Evolutionary conservation across 1,284 basidiomycete genomes (phyloP).

Genomic region (Fomitopsis pinicola): DNA sequence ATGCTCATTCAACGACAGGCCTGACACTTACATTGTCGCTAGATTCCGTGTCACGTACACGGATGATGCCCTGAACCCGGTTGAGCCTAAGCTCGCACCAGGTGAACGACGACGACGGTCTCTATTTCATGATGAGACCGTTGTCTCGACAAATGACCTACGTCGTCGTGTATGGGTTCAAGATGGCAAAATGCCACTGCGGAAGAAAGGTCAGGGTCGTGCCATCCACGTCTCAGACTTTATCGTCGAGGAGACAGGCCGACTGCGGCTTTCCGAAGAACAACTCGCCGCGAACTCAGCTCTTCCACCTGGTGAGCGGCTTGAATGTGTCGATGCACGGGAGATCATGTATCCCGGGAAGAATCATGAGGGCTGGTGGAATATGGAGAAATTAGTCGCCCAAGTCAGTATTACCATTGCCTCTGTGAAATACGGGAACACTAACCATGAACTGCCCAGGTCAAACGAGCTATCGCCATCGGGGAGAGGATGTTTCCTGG

Average conservation of each 20-base stretch:
- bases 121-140: constrained; percentile 35
- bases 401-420: too few species aligned
- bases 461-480: constrained; percentile 13
- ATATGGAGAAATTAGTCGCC: constrained; percentile 32
- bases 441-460: too few species aligned
- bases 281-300: too few species aligned
- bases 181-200: constrained; percentile 28
- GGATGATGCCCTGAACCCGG: too few species aligned
- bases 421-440: too few species aligned
- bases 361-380: constrained; percentile 40
- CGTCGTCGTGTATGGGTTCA: constrained; percentile 27
- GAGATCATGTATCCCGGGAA: constrained; percentile 1
- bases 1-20: too few species aligned
- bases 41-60: too few species aligned
- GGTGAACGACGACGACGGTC: constrained; percentile 21
- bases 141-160: constrained; percentile 33
- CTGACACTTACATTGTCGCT: too few species aligned
- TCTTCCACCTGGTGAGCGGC: constrained; percentile 12
- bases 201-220: constrained; percentile 32
- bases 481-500: constrained; percentile 26
- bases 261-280: too few species aligned
- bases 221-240: constrained; percentile 16
- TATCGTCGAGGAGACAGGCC: constrained; percentile 1
- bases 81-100: too few species aligned
- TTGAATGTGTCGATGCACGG: constrained; percentile 8